Conservation (phyloP, 176 grass and related monocot species). For the Ensete glaucum region DNA sequence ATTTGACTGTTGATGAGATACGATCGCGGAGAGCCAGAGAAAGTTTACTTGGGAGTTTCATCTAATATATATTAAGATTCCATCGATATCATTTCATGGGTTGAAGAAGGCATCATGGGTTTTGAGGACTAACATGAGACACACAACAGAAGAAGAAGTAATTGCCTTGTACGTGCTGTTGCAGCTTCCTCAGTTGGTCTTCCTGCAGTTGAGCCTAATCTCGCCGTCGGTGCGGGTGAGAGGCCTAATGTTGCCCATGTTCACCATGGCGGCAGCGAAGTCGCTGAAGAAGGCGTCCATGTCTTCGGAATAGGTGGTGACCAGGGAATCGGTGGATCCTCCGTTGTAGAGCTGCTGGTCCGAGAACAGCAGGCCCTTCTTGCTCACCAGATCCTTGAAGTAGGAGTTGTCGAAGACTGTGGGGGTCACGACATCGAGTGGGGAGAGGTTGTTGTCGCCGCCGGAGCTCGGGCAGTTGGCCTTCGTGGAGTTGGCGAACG, state of each 20-base stretch:
- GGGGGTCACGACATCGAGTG: slow-evolving; percentile 31
- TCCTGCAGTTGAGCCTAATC: slow-evolving; percentile 48
- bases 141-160: not conserved
- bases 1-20: no score
- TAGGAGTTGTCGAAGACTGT: slow-evolving; percentile 32
- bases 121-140: not conserved
- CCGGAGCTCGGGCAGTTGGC: slow-evolving; percentile 37
- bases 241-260: slow-evolving; percentile 46
- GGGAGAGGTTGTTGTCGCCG: slow-evolving; percentile 45
- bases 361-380: slow-evolving; percentile 40
- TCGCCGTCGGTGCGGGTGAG: slow-evolving; percentile 40
- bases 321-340: slow-evolving; percentile 37
- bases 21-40: no score
- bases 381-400: slow-evolving; percentile 38
- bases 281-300: slow-evolving; percentile 23
- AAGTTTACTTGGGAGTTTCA: no score
- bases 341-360: slow-evolving; percentile 45
- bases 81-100: no score
- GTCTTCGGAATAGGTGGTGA: slow-evolving; percentile 26
- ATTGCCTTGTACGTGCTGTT: not conserved
- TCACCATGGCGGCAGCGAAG: slow-evolving; percentile 33
- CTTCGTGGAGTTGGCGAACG: slow-evolving; percentile 33
- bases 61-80: no score
- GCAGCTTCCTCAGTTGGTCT: slow-evolving; percentile 23
- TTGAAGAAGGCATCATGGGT: no score